A percentile compares a stretch with the other conserved stretches of the same genome.
phyloP scores from a whole-genome alignment of 352 stramenopile genomes.

The Phytophthora vignae region DNA sequence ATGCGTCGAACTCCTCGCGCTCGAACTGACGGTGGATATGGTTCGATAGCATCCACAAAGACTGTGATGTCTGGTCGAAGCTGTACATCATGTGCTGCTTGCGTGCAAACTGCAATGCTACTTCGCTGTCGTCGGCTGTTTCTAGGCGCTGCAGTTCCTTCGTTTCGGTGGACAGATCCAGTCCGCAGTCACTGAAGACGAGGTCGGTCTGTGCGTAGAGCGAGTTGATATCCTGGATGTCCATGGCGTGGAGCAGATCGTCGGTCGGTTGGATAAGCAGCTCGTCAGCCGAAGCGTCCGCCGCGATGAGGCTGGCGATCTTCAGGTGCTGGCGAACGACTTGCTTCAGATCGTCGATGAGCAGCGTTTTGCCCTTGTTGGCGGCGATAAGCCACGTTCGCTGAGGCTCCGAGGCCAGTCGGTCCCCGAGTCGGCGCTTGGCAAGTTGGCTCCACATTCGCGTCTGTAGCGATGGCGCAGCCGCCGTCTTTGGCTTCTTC shows the following conservation, averaged over 20 bases:
- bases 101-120: background rate
- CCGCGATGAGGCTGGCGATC: background rate
- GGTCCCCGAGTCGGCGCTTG: background rate
- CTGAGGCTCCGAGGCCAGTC: background rate
- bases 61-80: background rate
- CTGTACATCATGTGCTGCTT: background rate
- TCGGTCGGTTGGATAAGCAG: background rate
- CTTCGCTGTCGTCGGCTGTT: background rate
- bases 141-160: background rate
- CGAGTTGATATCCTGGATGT: background rate
- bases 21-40: background rate
- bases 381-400: conserved; percentile 2
- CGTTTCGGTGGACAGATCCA: background rate
- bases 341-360: conserved; percentile 11
- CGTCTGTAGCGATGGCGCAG: background rate
- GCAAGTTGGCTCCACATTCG: background rate
- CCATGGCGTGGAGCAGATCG: background rate
- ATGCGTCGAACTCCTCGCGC: background rate
- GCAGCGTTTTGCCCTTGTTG: background rate
- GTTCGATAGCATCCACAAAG: background rate
- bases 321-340: conserved; percentile 2
- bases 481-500: background rate
- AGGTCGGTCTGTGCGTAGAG: background rate
- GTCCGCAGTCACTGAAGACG: background rate
- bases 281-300: background rate